Base-by-base conservation (phyloP, 352 stramenopile genomes). In the Phytophthora pisi region DNA sequence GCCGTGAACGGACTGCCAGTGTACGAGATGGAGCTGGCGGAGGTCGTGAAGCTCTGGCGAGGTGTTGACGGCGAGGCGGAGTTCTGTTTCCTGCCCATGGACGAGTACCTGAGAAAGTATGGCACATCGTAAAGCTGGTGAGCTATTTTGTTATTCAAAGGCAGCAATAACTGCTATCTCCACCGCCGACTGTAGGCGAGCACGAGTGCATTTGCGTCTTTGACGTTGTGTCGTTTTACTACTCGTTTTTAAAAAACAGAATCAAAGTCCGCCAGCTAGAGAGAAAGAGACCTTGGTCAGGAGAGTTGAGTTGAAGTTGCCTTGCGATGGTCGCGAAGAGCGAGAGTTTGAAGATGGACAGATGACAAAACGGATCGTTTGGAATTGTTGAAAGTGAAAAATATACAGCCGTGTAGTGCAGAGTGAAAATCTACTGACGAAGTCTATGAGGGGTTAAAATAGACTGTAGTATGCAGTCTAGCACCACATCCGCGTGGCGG, bases 1-100 rank as follows among this genome's bases (percentile, higher is more conserved):
- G 85, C 88, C 9, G 68, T 96, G 30, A 96, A 96, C 49, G 88
- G 88, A 7, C 65, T 94, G 18, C 83, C 84, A 0, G 86, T 94
- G 56, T 87, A 93, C 64, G 85, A 93, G 53, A 93, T 92, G 82
- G 82, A 89, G 34, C 70, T 94, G 10, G 64, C 61, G 16, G 88
- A 96, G 53, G 77, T 96, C 23, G 85, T 79, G 38, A 92, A 92
- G 64, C 77, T 95, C 43, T 82, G 88, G 66, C 82, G 74, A 18
- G 81, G 79, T 30, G 71, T 89, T 45, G 83, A 92, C 18, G 85
- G 86, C 16, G 86, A 91, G 28, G 75, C 87, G 34, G 88, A 93
- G 73, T 83, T 96, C 16, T 94, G 86, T 47, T 87, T 96, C 51
- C 51, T 96, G 40, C 76, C 84, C 5, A 88, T 92, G 72, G 61